Evolutionary conservation across 192 early-diverging fungal species (phyloP), one percentile per base, ranked within the genome.

Genomic region (Backusella sp.): DNA sequence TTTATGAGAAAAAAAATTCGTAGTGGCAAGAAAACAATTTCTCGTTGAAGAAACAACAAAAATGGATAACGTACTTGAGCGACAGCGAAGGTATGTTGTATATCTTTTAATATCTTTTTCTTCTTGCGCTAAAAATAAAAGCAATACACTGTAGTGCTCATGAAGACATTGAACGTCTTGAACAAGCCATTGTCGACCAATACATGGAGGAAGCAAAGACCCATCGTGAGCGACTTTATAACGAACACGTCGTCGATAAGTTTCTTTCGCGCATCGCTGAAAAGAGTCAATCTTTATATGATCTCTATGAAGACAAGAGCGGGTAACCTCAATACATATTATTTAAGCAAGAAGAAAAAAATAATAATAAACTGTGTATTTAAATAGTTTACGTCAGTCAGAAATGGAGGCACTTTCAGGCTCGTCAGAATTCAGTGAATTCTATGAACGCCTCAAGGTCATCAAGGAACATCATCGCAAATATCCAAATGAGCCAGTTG

Each of bases 91-190:
- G 80, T 77, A 81, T 42, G 69, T 4, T n/a, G 3, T 26, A 23
- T 3, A 12, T 17, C 6, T 42, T 23, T 23, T 15, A 34, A 0
- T 34, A 8, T n/a, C 8, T 72, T 69, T 30, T 19, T 19, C 1
- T 36, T 34, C 8, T 36, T n/a, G 32, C 0, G 15, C 5, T 14
- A 76, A 30, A 76, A 12, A 52, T 15, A 67, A 41, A 67, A 3
- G 2, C 74, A 80, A 62, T 62, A 78, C 0, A 53, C n/a, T 41
- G 17, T 68, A 85, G 87, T 53, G 87, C 90, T 26, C 91, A 96
- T 79, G 96, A 99, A 85, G 94, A 96, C 77, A 89, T 96, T 72
- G 97, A 99, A 84, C 91, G 94, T 35, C 76, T 97, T n/a, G 95
- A 98, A 80, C 87, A 94, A 75, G 95, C 94, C 0, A 89, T 92